Conservation (phyloP, 306 rosid genomes). For the Urtica urens region DNA sequence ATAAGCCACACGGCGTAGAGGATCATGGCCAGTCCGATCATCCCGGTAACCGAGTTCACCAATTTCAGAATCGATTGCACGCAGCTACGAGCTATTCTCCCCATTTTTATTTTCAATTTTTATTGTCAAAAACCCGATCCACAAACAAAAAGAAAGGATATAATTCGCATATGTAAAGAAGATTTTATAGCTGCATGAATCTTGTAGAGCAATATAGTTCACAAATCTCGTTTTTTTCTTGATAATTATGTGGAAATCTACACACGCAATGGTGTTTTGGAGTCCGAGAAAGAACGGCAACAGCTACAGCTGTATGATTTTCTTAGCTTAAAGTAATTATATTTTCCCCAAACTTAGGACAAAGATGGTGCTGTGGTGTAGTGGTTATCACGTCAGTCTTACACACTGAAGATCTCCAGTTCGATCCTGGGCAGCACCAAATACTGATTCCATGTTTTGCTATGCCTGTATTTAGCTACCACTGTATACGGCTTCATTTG, state of each 20-base stretch:
- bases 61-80: constrained; percentile 60
- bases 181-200: too few species aligned
- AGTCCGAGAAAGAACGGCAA: too few species aligned
- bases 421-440: constrained; percentile 28
- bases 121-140: too few species aligned
- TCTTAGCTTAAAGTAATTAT: background rate
- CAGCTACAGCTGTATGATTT: too few species aligned
- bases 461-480: too few species aligned
- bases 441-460: background rate
- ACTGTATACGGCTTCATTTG: too few species aligned
- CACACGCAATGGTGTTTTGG: too few species aligned
- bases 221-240: too few species aligned
- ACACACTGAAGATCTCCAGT: constrained; percentile 27
- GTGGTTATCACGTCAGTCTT: constrained; percentile 29
- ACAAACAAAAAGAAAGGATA: background rate
- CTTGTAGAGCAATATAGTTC: too few species aligned
- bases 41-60: constrained; percentile 62
- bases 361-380: constrained; percentile 18
- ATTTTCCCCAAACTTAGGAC: background rate
- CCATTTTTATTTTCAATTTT: constrained; percentile 26
- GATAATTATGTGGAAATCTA: too few species aligned
- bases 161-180: background rate
- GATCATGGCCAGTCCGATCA: constrained; percentile 68
- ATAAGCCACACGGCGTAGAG: constrained; percentile 62
- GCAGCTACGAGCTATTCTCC: constrained; percentile 45